Evolutionary conservation across 2,329 filamentous ascomycete genomes (phyloP), one percentile per base, ranked within the genome.

Genomic region (Ceratocystis huliohia): DNA sequence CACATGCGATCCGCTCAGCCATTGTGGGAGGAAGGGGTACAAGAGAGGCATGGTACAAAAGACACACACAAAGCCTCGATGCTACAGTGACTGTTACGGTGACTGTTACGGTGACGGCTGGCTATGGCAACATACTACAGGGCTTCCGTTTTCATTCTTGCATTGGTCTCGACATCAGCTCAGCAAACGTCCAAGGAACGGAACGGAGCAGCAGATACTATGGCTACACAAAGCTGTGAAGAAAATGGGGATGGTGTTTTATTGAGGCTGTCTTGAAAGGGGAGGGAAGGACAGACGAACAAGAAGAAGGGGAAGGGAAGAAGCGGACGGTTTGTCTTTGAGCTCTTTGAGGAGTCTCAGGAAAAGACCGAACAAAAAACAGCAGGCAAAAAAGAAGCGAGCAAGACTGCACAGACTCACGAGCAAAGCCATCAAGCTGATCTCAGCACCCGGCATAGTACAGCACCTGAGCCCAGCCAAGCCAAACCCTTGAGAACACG

Each of bases 251-350:
- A 15, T n/a, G 56, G 33, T 17, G 56, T 5, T 37, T 37, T 59
- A 59, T 59, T 59, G 56, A 59, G 30, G 37, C 56, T 59, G 56
- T 59, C 56, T 59, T 59, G 15, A 6, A 22, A 25, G 22, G 48
- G 48, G 13, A 13, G 22, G n/a, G 7, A 10, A 25, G 10, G n/a
- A 53, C 10, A 25, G 48, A 25, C n/a, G 46, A 25, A 17, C n/a
- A 53, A n/a, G n/a, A 20, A 25, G 48, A 53, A 25, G 48, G n/a
- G n/a, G n/a, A 53, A 53, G 48, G 22, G 10, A 22, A 20, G 48
- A 25, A 22, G n/a, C 22, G 13, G 22, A n/a, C n/a, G 22, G 48
- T 28, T 37, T 22, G 50, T 25, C 50, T n/a, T 30, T 10, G 13
- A 56, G 28, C 22, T 25, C 50, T n/a, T 30, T 10, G 13, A 56